These are phyloP conservation scores for Naganishia vaughanmartiniae DNA, from an alignment of 768 basidiomycete genomes.

Conservation along the genomic window DNA sequence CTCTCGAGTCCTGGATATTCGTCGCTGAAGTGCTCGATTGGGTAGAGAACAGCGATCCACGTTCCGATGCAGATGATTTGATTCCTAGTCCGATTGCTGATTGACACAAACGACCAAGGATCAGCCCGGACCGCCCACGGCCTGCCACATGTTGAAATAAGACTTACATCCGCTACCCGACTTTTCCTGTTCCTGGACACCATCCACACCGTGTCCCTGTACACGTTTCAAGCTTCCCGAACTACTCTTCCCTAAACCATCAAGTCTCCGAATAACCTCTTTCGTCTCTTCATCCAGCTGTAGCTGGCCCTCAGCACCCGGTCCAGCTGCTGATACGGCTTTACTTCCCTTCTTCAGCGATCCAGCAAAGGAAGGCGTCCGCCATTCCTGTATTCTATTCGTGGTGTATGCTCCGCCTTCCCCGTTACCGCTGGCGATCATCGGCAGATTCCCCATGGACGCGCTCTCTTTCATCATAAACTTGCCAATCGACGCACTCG, in stretches of 20 bases:
- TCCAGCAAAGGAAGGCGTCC: slow-evolving; percentile 3
- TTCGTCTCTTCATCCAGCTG: slow-evolving; percentile 81
- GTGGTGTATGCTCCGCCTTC: slow-evolving; percentile 2
- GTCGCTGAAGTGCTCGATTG: background rate
- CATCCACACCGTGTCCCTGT: background rate
- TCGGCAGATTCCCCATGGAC: slow-evolving; percentile 43
- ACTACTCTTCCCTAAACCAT: slow-evolving; percentile 72
- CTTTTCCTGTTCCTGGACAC: slow-evolving; percentile 34
- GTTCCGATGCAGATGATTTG: background rate
- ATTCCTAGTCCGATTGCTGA: background rate
- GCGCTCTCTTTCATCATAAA: slow-evolving; percentile 59
- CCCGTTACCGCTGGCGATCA: slow-evolving; percentile 29
- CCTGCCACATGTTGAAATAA: background rate
- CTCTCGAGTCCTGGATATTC: background rate
- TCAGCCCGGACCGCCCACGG: background rate
- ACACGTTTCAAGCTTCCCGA: slow-evolving; percentile 23
- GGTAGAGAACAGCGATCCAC: background rate
- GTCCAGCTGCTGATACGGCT: background rate
- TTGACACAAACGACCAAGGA: background rate
- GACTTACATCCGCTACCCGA: slow-evolving; percentile 7
- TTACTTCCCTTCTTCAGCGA: slow-evolving; percentile 6
- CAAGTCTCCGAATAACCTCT: slow-evolving; percentile 86
- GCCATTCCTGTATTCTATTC: slow-evolving; percentile 6
- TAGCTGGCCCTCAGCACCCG: background rate
- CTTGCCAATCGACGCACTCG: slow-evolving; percentile 82